Evolutionary conservation across 441 rosid genomes (phyloP).

Genomic region (Syzygium malaccense): DNA sequence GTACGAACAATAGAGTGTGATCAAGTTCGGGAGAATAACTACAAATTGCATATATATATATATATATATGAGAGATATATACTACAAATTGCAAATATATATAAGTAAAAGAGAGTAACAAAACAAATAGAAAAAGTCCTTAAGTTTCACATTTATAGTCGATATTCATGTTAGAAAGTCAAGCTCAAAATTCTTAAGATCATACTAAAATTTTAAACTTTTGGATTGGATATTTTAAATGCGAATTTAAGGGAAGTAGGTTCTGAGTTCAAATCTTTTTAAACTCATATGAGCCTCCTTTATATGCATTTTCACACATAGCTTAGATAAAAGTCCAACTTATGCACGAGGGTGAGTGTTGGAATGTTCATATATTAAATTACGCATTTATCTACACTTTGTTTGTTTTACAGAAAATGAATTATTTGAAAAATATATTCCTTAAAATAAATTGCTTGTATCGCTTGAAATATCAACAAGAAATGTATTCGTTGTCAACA

Average conservation of each 20-base stretch:
- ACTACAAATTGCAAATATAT: background rate
- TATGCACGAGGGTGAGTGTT: background rate
- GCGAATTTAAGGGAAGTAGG: rapidly evolving
- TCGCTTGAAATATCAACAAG: background rate
- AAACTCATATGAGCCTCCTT: background rate
- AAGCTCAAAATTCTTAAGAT: background rate
- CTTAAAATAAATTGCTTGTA: background rate
- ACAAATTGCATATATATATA: background rate
- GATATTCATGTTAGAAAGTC: background rate
- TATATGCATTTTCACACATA: background rate
- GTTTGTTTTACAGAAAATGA: background rate
- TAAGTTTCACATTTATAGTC: background rate
- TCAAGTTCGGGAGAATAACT: background rate
- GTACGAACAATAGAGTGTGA: background rate
- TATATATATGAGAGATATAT: too few species aligned
- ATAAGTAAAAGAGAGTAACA: background rate
- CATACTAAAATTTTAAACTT: background rate
- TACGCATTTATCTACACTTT: rapidly evolving
- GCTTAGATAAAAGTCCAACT: background rate
- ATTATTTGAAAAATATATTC: background rate
- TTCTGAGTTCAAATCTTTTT: background rate
- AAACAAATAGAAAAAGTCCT: background rate
- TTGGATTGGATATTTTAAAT: background rate
- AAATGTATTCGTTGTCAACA: background rate
- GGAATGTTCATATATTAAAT: background rate